Evolutionary conservation across 768 basidiomycete genomes (phyloP), one percentile per base, ranked within the genome.

Genomic region (Pulveroboletus sp.): DNA sequence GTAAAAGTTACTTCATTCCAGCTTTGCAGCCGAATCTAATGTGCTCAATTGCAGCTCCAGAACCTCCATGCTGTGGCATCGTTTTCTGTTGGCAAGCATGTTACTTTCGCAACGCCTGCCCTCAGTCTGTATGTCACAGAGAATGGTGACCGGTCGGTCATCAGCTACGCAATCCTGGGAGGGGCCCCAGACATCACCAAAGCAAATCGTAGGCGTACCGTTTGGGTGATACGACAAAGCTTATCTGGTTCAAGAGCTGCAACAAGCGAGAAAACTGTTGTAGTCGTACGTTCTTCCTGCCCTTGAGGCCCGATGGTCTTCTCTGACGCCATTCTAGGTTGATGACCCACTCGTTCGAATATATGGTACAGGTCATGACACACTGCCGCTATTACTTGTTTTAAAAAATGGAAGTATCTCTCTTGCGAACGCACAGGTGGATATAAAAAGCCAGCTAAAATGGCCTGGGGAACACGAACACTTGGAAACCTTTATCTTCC

Each of bases 11-110:
- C 43, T 33, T 45, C 3, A 44, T 41, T 15, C 28, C 9, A 17
- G 39, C 28, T 46, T 33, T 45, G 28, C 39, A 17, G 31, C 11
- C 41, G 35, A 27, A 31, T 50, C 56, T 58, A 48, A 63, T 44
- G 11, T 24, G 10, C 11, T 18, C 41, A 18, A 57, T 27, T 46
- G n/a, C 54, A 88, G 86, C 71, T 83, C 21, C 75, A 80, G 28
- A 78, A 78, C 37, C 70, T 85, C 4, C 85, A 87, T 54, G 76
- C 86, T 2, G 73, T 83, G 2, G 73, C 78, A 10, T 88, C 87
- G 1, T 80, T 85, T 66, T 83, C 85, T 1, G 74, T 86, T 3
- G 83, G 84, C 3, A 80, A 85, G n/a, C 77, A 80, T 2, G 79
- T 79, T 8, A 64, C 67, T 2, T 89, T 87, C 64, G 66, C 80